Base-by-base conservation (phyloP, 2,329 filamentous ascomycete genomes). In the Penicillium sp. region DNA sequence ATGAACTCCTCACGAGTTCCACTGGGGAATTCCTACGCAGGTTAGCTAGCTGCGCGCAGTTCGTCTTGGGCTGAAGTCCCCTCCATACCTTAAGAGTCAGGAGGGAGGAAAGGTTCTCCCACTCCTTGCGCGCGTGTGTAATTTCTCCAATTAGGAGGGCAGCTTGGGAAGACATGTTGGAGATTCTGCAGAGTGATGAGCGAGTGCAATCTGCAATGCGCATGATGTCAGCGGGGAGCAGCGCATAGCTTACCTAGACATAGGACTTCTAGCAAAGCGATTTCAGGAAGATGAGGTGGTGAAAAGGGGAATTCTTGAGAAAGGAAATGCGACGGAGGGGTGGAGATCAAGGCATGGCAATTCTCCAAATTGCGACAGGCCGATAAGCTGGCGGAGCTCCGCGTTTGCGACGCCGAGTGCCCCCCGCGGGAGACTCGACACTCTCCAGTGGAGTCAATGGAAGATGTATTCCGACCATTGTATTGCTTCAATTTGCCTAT, bases 1-100 rank as follows among this genome's bases (percentile, higher is more conserved):
- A 85, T 68, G 65, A 85, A 85, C 23, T 84, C 78, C 36, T 79
- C 74, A 24, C 82, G 73, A 12, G 75, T 78, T 47, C 82, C 83
- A 17, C 66, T 65, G 29, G 75, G 74, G 63, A 82, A 84, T 69
- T 84, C 80, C 75, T 82, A 42, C 10, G 13, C 23, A 5, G 7
- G 18, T 55, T 41, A 55, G 44, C 30, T 20, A 27, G 17, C 3
- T 24, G 3, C 15, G 23, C 23, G 17, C n/a, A 10, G 10, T 8
- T 21, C 13, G 26, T 44, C 24, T 32, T n/a, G n/a, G 20, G 24
- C 17, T 32, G 39, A 10, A 5, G 2, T n/a, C n/a, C 29, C 30
- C 15, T 9, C 6, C 41, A 57, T 42, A 75, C 74, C 67, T 78
- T 76, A 39, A 78, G 67, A 1, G 60, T 72, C 50, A 74, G 63